Conservation (phyloP, 2,329 filamentous ascomycete species). For the Aspergillus nomiae region DNA sequence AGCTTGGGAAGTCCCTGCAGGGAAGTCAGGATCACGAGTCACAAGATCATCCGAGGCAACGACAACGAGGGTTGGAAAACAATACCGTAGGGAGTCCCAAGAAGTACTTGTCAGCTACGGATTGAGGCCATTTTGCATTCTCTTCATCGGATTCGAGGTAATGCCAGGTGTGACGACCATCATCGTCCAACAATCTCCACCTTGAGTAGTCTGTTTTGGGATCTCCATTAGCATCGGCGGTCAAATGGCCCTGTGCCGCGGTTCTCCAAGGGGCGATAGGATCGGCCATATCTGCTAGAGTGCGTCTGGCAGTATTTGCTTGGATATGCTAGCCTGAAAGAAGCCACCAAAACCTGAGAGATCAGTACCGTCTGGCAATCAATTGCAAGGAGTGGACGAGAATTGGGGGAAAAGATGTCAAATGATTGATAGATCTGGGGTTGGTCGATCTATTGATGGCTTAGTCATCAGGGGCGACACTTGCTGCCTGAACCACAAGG, state of each 20-base stretch:
- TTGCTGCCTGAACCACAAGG: not conserved
- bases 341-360: not conserved
- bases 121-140: constrained; percentile 78
- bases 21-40: constrained; percentile 2
- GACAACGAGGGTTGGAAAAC: constrained; percentile 13
- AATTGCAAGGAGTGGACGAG: not conserved
- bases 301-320: not conserved
- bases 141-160: constrained; percentile 77
- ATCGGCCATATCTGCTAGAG: constrained; percentile 20
- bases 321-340: not conserved
- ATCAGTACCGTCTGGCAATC: not conserved
- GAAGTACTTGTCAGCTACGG: constrained; percentile 83
- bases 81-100: constrained; percentile 76
- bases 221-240: constrained; percentile 37
- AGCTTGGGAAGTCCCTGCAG: constrained; percentile 72
- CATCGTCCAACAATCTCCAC: constrained; percentile 83
- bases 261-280: constrained; percentile 40
- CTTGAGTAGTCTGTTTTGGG: constrained; percentile 73
- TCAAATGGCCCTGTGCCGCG: constrained; percentile 36
- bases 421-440: not conserved
- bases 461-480: constrained; percentile 18
- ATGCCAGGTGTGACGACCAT: constrained; percentile 89
- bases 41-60: not conserved
- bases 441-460: constrained; percentile 8
- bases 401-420: not conserved